phyloP scores from a whole-genome alignment of 1,139 yeast species.

The Candida frijolesensis region DNA sequence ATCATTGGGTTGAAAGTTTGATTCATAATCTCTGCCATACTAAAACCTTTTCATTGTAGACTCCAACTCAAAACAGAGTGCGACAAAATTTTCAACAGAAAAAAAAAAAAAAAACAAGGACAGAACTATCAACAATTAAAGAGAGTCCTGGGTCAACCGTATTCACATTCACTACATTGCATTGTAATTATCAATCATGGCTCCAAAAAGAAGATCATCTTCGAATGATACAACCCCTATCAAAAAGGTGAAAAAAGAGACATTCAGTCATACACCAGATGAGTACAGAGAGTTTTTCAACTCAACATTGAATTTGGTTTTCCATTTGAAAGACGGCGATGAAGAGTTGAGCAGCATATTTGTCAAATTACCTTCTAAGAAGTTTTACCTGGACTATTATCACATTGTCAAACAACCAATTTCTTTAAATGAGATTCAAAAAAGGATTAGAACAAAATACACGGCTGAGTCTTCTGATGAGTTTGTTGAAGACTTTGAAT shows the following conservation, averaged over 20 bases:
- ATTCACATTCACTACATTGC: neutral
- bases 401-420: slow-evolving; percentile 66
- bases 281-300: slow-evolving; percentile 29
- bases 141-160: neutral
- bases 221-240: slow-evolving; percentile 6
- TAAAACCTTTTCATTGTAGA: neutral
- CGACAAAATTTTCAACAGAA: slow-evolving; percentile 1
- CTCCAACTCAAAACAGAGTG: slow-evolving; percentile 2
- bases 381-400: slow-evolving; percentile 81
- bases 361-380: slow-evolving; percentile 69
- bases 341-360: slow-evolving; percentile 54
- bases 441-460: slow-evolving; percentile 43
- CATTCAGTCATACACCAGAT: slow-evolving; percentile 18
- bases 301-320: slow-evolving; percentile 28
- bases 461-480: slow-evolving; percentile 30
- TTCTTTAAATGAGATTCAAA: slow-evolving; percentile 64
- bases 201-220: slow-evolving; percentile 27
- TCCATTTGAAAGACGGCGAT: slow-evolving; percentile 31
- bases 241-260: slow-evolving; percentile 19
- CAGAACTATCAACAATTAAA: slow-evolving; percentile 3
- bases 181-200: slow-evolving; percentile 19
- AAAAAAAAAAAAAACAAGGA: slow-evolving; percentile 8
- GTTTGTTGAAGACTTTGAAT: slow-evolving; percentile 56
- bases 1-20: too few species aligned
- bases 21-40: too few species aligned